Conservation (phyloP, 129 eudicot genomes). For the Flaveria linearis region DNA sequence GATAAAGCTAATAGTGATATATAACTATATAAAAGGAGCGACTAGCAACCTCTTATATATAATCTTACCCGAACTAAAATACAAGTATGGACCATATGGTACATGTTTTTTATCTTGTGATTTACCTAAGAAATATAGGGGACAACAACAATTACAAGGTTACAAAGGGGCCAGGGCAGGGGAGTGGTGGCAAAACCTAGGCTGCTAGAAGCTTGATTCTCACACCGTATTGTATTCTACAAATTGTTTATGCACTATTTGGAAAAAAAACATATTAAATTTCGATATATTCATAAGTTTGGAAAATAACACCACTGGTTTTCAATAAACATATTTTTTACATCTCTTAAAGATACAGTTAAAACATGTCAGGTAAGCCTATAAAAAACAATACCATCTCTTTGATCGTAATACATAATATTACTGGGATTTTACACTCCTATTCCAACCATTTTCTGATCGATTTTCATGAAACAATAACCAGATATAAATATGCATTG, state of each 20-base stretch:
- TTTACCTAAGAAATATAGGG: neutral
- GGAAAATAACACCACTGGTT: too few species aligned
- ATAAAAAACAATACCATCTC: too few species aligned
- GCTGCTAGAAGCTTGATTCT: neutral
- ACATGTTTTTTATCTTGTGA: neutral
- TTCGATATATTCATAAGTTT: too few species aligned
- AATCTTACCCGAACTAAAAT: neutral
- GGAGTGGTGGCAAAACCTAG: neutral
- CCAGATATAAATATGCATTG: neutral
- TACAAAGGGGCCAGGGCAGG: neutral
- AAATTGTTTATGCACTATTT: neutral
- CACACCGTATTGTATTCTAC: neutral
- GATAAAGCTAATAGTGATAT: neutral
- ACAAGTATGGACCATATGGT: neutral
- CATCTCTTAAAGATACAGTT: too few species aligned
- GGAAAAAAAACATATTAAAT: neutral
- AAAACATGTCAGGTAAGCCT: too few species aligned
- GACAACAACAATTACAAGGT: conserved; percentile 3
- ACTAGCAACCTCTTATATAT: neutral
- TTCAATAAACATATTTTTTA: too few species aligned
- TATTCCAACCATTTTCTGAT: neutral
- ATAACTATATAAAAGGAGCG: neutral
- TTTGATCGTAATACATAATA: too few species aligned
- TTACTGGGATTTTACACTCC: too few species aligned
- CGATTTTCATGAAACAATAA: neutral